Evolutionary conservation across 805 yeast species (phyloP).

Genomic region (Cyberlindnera bimundalis): DNA sequence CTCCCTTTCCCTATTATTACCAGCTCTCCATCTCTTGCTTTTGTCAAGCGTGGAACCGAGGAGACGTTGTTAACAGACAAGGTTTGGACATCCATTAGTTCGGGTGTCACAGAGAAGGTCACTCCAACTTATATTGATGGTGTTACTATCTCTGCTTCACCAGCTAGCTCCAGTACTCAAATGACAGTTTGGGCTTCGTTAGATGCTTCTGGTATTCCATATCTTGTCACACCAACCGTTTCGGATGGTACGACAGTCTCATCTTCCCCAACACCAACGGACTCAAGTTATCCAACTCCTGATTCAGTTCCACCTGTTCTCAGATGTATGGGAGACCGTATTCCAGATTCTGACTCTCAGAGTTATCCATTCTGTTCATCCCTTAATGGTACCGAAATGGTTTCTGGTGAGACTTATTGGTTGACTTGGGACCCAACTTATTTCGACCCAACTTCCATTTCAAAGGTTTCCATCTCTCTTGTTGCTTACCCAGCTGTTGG

Average conservation of each 20-base stretch:
- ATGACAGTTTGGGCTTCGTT: slow-evolving; percentile 41
- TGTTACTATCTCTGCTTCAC: slow-evolving; percentile 40
- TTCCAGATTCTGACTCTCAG: slow-evolving; percentile 29
- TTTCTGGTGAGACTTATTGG: slow-evolving; percentile 48
- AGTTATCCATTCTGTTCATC: slow-evolving; percentile 43
- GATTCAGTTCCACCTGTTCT: slow-evolving; percentile 42
- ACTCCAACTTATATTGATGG: slow-evolving; percentile 53
- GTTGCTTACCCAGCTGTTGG: slow-evolving; percentile 35
- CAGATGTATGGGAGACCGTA: slow-evolving; percentile 41
- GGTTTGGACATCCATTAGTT: slow-evolving; percentile 37
- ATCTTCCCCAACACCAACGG: slow-evolving; percentile 42
- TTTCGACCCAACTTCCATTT: slow-evolving; percentile 37
- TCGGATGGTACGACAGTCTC: slow-evolving; percentile 32
- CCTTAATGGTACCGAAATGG: slow-evolving; percentile 38
- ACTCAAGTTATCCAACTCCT: slow-evolving; percentile 31
- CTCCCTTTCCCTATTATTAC: slow-evolving; percentile 22
- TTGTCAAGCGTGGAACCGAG: slow-evolving; percentile 22
- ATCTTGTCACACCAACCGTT: slow-evolving; percentile 38
- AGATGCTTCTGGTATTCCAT: slow-evolving; percentile 43
- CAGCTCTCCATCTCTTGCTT: slow-evolving; percentile 18
- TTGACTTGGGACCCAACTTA: slow-evolving; percentile 46
- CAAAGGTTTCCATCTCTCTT: slow-evolving; percentile 33
- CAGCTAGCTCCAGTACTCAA: slow-evolving; percentile 29
- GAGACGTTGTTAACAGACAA: slow-evolving; percentile 24
- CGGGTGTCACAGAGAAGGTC: slow-evolving; percentile 34